Conservation (phyloP, 2,329 filamentous ascomycete genomes). For the Tricladium varicosporioides region DNA sequence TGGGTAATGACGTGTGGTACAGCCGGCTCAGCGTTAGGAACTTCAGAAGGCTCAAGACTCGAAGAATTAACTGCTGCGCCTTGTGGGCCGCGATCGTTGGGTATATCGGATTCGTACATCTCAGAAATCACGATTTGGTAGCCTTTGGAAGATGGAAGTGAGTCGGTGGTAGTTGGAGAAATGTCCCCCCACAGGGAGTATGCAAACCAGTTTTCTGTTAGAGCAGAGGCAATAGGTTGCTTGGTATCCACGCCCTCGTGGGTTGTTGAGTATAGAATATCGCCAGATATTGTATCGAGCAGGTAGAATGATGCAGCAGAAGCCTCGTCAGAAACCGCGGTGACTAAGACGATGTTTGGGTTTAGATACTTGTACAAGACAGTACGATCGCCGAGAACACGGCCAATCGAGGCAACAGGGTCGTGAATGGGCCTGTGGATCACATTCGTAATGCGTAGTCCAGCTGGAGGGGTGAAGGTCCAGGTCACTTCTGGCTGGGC, state of each 20-base stretch:
- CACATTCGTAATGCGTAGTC: constrained; percentile 67
- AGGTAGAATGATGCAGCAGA: constrained; percentile 71
- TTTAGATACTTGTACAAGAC: constrained; percentile 98
- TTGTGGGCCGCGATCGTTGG: constrained; percentile 83
- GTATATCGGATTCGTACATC: constrained; percentile 79
- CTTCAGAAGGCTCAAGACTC: constrained; percentile 64
- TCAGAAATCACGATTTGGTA: constrained; percentile 85
- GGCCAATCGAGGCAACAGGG: constrained; percentile 90
- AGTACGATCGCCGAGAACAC: constrained; percentile 85
- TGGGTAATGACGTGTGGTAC: constrained; percentile 77
- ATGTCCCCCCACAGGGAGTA: constrained; percentile 74
- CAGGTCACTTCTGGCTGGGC: constrained; percentile 56
- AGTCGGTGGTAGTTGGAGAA: constrained; percentile 54
- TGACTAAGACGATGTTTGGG: constrained; percentile 77
- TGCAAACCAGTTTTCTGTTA: constrained; percentile 94
- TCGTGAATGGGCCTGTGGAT: constrained; percentile 72
- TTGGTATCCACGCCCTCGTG: constrained; percentile 72
- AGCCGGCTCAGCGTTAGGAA: constrained; percentile 48
- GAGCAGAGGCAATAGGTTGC: constrained; percentile 71
- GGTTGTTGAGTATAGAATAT: constrained; percentile 68
- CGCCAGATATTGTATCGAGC: constrained; percentile 82
- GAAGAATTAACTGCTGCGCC: constrained; percentile 72
- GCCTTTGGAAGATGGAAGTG: constrained; percentile 65
- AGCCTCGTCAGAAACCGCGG: constrained; percentile 58
- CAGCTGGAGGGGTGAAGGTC: constrained; percentile 66